Evolutionary conservation across 441 rosid species (phyloP), one percentile per base, ranked within the genome.

Genomic region (Erodium moschatum): DNA sequence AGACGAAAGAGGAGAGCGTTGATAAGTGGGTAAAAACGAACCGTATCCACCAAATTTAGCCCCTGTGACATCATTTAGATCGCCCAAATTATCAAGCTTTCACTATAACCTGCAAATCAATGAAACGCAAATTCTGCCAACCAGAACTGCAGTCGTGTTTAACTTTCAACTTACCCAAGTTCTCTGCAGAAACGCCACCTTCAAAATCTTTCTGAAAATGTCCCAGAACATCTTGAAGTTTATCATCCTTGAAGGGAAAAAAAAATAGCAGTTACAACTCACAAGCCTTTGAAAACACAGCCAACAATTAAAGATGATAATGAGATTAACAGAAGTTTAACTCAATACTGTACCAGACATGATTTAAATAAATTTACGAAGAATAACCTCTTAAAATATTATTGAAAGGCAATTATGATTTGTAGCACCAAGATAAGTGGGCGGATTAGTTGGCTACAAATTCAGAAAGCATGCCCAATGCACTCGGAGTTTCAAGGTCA

Each of bases 41-140:
- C 98, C 99, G 78, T 95, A 95, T 31, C 95, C 97, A 76, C 97
- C 99, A 86, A 73, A 92, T 76, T 86, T 92, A 44, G 99, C 80
- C 76, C 99, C 99, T 95, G 87, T 71, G 75, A 72, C 52, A 46
- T 46, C 52, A 46, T 46, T 46, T 5, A 46, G 52, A 46, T 12
- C 52, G n/a, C 27, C 31, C 20, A 58, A 20, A 58, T 58, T 58
- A 21, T 58, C 64, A 58, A 58, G 27, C 64, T 58, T 58, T 58
- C 27, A 58, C 64, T 58, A 20, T 58, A 58, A 58, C n/a, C 52
- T 58, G 31, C 64, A 11, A 58, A 58, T 58, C 12, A 21, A 58
- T 58, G 64, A 58, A 58, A 58, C 64, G 11, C 64, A 21, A 58
- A n/a, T 4, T 21, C 64, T 24, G 27, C n/a, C 64, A 58, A 58